These are phyloP conservation scores for Cucumis sativus DNA, from an alignment of 306 rosid species.

Conservation along the genomic window DNA sequence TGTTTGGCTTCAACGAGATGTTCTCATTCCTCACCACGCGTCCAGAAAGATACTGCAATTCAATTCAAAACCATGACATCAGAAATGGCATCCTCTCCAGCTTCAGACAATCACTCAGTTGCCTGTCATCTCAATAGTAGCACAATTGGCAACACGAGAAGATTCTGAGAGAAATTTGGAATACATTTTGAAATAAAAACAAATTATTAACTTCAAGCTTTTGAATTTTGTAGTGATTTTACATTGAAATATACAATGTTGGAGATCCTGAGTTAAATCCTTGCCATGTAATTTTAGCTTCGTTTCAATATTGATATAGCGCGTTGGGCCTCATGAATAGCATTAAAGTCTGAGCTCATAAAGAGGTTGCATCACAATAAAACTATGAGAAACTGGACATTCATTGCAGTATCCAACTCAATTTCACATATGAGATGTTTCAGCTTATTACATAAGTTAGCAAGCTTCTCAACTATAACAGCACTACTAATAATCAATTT, in stretches of 20 bases:
- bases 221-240: background rate
- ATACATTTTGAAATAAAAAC: background rate
- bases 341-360: background rate
- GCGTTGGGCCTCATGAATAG: background rate
- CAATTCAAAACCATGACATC: background rate
- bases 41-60: slow-evolving; percentile 6
- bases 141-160: background rate
- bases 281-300: background rate
- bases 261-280: background rate
- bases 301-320: background rate
- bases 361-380: background rate
- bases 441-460: background rate
- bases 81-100: background rate
- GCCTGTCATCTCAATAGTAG: background rate
- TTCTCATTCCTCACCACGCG: background rate
- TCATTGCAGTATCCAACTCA: background rate
- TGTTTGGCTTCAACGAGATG: background rate
- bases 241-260: background rate
- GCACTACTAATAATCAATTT: background rate
- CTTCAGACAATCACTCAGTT: background rate
- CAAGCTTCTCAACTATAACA: background rate
- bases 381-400: background rate
- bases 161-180: background rate
- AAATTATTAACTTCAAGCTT: background rate
- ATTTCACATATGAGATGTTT: background rate